Evolutionary conservation across 164 flowering plant species (phyloP), one percentile per base, ranked within the genome.

Genomic region (Akebia trifoliata): DNA sequence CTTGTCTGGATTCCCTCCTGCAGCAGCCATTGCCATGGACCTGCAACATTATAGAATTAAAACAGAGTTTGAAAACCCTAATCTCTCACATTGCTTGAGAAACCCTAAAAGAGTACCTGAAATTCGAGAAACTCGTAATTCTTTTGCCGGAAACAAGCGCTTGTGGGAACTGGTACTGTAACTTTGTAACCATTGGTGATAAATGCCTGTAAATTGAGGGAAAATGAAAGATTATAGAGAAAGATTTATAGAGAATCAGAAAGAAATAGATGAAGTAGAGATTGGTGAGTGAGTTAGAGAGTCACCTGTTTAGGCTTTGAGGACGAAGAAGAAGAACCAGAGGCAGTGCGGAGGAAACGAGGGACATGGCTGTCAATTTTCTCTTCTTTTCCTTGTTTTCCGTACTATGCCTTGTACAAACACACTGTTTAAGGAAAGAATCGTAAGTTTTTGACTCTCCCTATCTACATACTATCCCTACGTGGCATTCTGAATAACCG

Each of bases 1-100:
- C 8, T 32, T 56, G 6, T 73, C 81, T 49, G 68, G 18, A 22
- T 76, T 78, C 49, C 54, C 74, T 61, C 76, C 75, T 15, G 68
- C 64, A 17, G 77, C 69, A 15, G 26, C 9, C n/a, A 28, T 26
- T 8, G 68, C 76, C 56, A 70, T 59, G 15, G 10, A 31, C 56
- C 38, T 64, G 54, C 67, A 56, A 14, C 21, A 28, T 9, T 26
- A 28, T 10, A 35, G 6, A 8, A 40, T 20, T 12, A 26, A 29
- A 5, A 15, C 22, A 42, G n/a, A 10, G 20, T 6, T 12, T 6
- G 15, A 15, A 56, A 56, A 42, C 49, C 47, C 48, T 29, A 40
- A 55, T 55, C 8, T 7, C 38, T 10, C 31, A 54, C 31, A 54
- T 25, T 15, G 32, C 3, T 39, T 11, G 1, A 9, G 14, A 20